phyloP scores from a whole-genome alignment of 2,329 filamentous ascomycete species.

The Claviceps paspali region DNA sequence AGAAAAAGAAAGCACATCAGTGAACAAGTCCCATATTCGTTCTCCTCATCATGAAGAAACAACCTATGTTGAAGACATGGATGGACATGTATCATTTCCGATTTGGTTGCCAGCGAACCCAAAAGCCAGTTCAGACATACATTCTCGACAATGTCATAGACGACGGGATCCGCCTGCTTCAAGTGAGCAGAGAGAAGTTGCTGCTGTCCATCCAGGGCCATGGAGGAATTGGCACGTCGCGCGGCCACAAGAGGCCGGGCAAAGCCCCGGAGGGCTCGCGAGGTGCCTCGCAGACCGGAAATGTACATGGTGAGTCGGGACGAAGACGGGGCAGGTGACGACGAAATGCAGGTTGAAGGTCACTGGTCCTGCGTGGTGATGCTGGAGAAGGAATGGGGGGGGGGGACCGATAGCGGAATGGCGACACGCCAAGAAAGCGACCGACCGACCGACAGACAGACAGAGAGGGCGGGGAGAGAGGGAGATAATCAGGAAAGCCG shows the following conservation, averaged over 20 bases:
- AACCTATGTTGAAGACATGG: too few species aligned
- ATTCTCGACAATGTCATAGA: slow-evolving; percentile 84
- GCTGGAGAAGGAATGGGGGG: too few species aligned
- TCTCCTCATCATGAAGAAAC: too few species aligned
- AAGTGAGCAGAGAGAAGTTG: slow-evolving; percentile 66
- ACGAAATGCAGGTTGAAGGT: too few species aligned
- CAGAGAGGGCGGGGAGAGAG: too few species aligned
- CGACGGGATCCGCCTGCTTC: slow-evolving; percentile 68
- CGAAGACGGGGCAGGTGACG: neutral
- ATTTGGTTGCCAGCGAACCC: neutral
- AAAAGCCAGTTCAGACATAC: slow-evolving; percentile 39
- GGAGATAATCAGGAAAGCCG: too few species aligned
- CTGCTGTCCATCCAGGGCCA: slow-evolving; percentile 41
- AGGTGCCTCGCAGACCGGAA: slow-evolving; percentile 30
- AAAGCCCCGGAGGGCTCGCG: slow-evolving; percentile 29
- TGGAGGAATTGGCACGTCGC: slow-evolving; percentile 29
- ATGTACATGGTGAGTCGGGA: slow-evolving; percentile 27
- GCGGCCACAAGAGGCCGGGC: slow-evolving; percentile 16
- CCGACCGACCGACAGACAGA: too few species aligned
- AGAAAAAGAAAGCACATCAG: neutral
- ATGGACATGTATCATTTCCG: neutral
- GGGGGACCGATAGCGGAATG: too few species aligned
- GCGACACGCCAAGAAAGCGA: too few species aligned
- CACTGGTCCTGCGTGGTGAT: too few species aligned
- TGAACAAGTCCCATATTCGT: too few species aligned